A percentile compares a stretch with the other conserved stretches of the same genome.
phyloP scores from a whole-genome alignment of 768 basidiomycete genomes.

The Brasilioporus rufonigricans region DNA sequence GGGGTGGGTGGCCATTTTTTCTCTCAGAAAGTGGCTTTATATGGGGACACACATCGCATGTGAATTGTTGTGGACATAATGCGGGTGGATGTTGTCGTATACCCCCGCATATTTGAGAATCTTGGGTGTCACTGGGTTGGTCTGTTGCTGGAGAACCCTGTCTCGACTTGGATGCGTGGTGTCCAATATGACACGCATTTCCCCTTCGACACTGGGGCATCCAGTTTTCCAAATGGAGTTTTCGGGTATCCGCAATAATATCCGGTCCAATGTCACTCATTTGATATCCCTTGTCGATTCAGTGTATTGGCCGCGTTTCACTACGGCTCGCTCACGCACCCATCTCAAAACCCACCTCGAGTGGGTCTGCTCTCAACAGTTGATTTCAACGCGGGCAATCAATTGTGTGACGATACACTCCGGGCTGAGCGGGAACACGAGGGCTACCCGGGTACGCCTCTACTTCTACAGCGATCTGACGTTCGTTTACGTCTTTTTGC shows the following conservation, averaged over 20 bases:
- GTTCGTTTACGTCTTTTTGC: not conserved
- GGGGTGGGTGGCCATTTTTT: conserved; percentile 43
- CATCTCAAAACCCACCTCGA: conserved; percentile 64
- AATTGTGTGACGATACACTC: conserved; percentile 35
- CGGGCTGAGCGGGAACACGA: conserved; percentile 30
- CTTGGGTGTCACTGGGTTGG: not conserved
- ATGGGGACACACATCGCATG: not conserved
- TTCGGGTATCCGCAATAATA: conserved; percentile 12
- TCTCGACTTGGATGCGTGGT: conserved; percentile 3
- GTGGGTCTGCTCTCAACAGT: conserved; percentile 75
- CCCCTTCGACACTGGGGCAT: not conserved
- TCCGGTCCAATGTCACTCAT: conserved; percentile 1
- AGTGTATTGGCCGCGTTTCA: conserved; percentile 69
- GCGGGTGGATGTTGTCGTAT: not conserved
- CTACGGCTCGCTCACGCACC: conserved; percentile 69
- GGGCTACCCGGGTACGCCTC: conserved; percentile 30
- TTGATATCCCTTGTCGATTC: not conserved
- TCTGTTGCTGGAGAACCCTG: not conserved
- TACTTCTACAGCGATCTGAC: not conserved
- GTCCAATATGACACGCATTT: not conserved
- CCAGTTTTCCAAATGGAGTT: conserved; percentile 9
- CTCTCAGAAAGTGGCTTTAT: not conserved
- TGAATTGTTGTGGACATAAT: conserved; percentile 1
- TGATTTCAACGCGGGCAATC: conserved; percentile 47
- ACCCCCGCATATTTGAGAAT: not conserved